These are phyloP conservation scores for Pyropia yezoensis DNA, from an alignment of 23 red algal genomes.

Conservation along the genomic window DNA sequence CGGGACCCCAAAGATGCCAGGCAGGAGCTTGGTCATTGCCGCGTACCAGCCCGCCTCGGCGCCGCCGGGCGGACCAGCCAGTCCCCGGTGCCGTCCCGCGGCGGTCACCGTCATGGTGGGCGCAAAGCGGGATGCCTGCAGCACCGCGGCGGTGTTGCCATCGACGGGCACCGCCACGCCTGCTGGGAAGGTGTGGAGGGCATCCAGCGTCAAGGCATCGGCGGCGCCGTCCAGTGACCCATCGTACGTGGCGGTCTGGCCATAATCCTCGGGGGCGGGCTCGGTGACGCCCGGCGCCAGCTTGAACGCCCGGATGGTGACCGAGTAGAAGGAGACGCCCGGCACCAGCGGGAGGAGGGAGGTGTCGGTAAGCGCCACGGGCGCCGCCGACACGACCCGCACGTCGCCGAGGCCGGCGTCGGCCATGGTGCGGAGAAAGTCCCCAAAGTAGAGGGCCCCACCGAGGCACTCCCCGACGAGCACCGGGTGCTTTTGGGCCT, in stretches of 20 bases:
- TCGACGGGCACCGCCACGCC: constrained; percentile 34
- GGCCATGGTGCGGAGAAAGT: constrained; percentile 52
- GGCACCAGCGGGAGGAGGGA: constrained; percentile 28
- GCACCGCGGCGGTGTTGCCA: constrained; percentile 66
- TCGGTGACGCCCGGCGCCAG: constrained; percentile 26
- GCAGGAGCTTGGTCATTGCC: no score
- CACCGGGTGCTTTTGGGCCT: constrained; percentile 34
- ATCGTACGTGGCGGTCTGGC: constrained; percentile 56
- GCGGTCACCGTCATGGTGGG: constrained; percentile 23
- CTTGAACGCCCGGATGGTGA: constrained; percentile 81
- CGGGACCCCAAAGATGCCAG: no score
- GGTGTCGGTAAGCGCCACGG: constrained; percentile 27
- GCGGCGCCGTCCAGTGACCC: constrained; percentile 12
- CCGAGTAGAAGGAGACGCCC: constrained; percentile 62
- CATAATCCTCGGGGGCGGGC: constrained; percentile 60
- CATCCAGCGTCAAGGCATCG: constrained; percentile 47
- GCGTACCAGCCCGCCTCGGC: no score
- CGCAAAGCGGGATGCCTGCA: constrained; percentile 38
- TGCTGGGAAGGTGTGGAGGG: constrained; percentile 30
- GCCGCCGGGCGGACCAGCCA: not conserved
- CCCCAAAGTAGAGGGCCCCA: constrained; percentile 67
- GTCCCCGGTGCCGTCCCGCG: constrained; percentile 29
- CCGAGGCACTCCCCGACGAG: constrained; percentile 74
- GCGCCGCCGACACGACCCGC: constrained; percentile 52
- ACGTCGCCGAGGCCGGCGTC: constrained; percentile 65